Percentiles rank a stretch among this genome's conserved stretches.
phyloP scores from a whole-genome alignment of 495 filamentous ascomycete species.

The Aspergillus asperescens region DNA sequence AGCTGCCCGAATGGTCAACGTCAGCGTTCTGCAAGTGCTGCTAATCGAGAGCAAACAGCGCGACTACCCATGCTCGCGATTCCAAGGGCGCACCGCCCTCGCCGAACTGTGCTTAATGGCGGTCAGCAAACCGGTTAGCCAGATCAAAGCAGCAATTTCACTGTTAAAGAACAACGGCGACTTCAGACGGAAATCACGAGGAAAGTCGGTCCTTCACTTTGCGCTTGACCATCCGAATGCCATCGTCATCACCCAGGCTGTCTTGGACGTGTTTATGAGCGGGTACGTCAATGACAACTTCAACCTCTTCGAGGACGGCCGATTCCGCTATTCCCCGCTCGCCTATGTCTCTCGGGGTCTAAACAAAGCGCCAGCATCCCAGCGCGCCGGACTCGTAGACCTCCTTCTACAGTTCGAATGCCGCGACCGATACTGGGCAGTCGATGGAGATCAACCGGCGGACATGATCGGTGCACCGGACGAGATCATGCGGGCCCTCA shows the following conservation, averaged over 20 bases:
- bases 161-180: slow-evolving; percentile 5
- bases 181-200: slow-evolving; percentile 7
- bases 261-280: slow-evolving; percentile 7
- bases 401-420: slow-evolving; percentile 7
- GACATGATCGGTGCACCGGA: slow-evolving; percentile 8
- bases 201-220: slow-evolving; percentile 8
- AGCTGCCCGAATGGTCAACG: slow-evolving; percentile 8
- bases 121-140: slow-evolving; percentile 1
- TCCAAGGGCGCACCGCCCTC: slow-evolving; percentile 6
- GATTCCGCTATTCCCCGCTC: slow-evolving; percentile 6
- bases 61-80: slow-evolving; percentile 9
- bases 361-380: not conserved
- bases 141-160: slow-evolving; percentile 4
- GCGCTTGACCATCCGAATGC: slow-evolving; percentile 10
- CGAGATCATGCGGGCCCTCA: not conserved
- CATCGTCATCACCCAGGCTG: slow-evolving; percentile 1
- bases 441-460: slow-evolving; percentile 7
- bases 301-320: slow-evolving; percentile 10
- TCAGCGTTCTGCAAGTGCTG: slow-evolving; percentile 4
- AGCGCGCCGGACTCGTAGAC: slow-evolving; percentile 1
- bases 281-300: slow-evolving; percentile 9
- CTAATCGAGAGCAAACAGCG: slow-evolving; percentile 7
- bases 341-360: slow-evolving; percentile 4
- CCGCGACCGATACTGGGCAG: slow-evolving; percentile 9
- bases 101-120: slow-evolving; percentile 6